Conservation (phyloP, 2,329 filamentous ascomycete genomes). For the Chaetothyriales sp. region DNA sequence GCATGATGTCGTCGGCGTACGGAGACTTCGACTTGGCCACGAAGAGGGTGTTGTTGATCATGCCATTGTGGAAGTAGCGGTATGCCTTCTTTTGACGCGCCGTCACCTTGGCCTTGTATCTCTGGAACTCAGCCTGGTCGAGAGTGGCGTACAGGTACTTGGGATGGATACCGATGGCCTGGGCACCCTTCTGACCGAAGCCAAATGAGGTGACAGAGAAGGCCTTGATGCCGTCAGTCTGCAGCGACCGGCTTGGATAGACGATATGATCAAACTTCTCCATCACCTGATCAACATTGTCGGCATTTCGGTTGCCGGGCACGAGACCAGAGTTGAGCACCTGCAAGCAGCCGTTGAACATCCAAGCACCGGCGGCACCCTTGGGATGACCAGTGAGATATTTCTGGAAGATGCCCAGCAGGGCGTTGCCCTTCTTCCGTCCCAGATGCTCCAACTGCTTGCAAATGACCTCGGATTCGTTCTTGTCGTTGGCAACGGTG, state of each 20-base stretch:
- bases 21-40: slow-evolving; percentile 85
- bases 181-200: slow-evolving; percentile 97
- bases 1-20: slow-evolving; percentile 76
- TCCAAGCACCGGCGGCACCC: slow-evolving; percentile 97
- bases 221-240: slow-evolving; percentile 95
- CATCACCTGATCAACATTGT: slow-evolving; percentile 93
- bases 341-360: slow-evolving; percentile 97
- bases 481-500: slow-evolving; percentile 98
- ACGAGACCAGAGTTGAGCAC: slow-evolving; percentile 88
- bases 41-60: slow-evolving; percentile 97
- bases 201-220: slow-evolving; percentile 98
- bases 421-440: slow-evolving; percentile 87
- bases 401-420: slow-evolving; percentile 97
- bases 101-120: slow-evolving; percentile 78
- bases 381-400: slow-evolving; percentile 97
- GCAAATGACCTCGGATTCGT: slow-evolving; percentile 94
- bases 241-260: slow-evolving; percentile 85
- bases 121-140: slow-evolving; percentile 64
- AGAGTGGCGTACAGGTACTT: slow-evolving; percentile 93
- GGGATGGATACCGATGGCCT: slow-evolving; percentile 92
- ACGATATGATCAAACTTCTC: slow-evolving; percentile 97
- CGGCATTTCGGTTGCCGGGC: slow-evolving; percentile 91
- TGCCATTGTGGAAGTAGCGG: slow-evolving; percentile 92
- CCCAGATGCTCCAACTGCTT: slow-evolving; percentile 91
- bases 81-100: slow-evolving; percentile 97